Evolutionary conservation across 169 alveolate species (phyloP).

Genomic region (Plasmodium knowlesi): DNA sequence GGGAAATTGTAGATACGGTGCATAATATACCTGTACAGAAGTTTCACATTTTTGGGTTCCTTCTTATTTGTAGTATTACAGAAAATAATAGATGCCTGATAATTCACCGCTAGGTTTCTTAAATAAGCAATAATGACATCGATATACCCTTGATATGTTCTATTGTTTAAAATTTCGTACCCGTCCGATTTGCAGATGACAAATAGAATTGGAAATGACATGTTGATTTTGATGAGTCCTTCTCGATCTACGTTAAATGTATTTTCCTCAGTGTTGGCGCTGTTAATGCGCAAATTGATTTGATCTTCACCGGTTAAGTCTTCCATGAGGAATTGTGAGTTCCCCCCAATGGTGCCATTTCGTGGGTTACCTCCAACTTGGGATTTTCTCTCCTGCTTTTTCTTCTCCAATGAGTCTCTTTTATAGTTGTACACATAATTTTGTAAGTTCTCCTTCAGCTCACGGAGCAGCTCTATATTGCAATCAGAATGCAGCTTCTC

Average conservation of each 20-base stretch:
- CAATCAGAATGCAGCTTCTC: constrained; percentile 20
- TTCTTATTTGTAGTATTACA: constrained; percentile 55
- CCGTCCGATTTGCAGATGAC: constrained; percentile 70
- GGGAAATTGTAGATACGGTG: constrained; percentile 42
- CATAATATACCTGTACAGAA: constrained; percentile 51
- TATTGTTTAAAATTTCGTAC: constrained; percentile 64
- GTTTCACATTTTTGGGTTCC: constrained; percentile 29
- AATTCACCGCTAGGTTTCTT: constrained; percentile 39
- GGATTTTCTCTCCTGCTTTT: neutral
- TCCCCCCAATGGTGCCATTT: neutral
- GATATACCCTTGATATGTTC: constrained; percentile 69
- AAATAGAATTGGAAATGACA: constrained; percentile 61
- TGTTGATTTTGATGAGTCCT: constrained; percentile 27
- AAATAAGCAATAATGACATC: constrained; percentile 53
- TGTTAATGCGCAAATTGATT: neutral
- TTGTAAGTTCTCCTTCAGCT: constrained; percentile 18
- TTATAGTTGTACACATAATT: constrained; percentile 46
- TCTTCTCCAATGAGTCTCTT: constrained; percentile 2
- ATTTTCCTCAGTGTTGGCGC: neutral
- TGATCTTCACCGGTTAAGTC: neutral
- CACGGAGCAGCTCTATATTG: neutral
- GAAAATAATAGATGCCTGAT: constrained; percentile 59
- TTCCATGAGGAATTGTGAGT: neutral
- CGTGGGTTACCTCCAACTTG: neutral
- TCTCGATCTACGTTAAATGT: neutral